phyloP scores from a whole-genome alignment of 179 eudicot genomes.

The Silene noctiflora region DNA sequence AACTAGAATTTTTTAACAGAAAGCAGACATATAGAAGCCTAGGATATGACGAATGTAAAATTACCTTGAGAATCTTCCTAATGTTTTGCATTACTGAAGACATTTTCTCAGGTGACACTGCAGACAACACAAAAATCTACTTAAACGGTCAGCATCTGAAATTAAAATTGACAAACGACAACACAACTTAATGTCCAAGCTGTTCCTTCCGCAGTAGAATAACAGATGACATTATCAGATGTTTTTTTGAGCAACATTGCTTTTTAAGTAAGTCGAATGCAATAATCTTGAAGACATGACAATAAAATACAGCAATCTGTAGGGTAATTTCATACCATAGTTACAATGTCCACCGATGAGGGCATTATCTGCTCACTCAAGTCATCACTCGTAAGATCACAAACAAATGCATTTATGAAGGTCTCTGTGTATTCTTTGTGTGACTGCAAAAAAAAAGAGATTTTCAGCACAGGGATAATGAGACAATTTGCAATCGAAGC shows the following conservation, averaged over 20 bases:
- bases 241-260: background rate
- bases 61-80: constrained; percentile 75
- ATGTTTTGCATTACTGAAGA: constrained; percentile 63
- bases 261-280: background rate
- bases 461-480: constrained; percentile 8
- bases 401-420: constrained; percentile 79
- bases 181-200: background rate
- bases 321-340: constrained; percentile 62
- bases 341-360: constrained; percentile 85
- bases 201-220: background rate
- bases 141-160: constrained; percentile 65
- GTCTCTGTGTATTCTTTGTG: constrained; percentile 71
- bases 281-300: background rate
- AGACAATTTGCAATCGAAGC: background rate
- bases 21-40: background rate
- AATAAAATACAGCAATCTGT: background rate
- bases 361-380: constrained; percentile 59
- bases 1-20: background rate
- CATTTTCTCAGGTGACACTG: constrained; percentile 98
- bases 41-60: background rate
- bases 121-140: constrained; percentile 96
- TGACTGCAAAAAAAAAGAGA: constrained; percentile 44
- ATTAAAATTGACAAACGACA: constrained; percentile 8
- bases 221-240: background rate
- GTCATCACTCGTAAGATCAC: constrained; percentile 85